Evolutionary conservation across 257 asterid genomes (phyloP).

Genomic region (Solanum infundibuliforme): DNA sequence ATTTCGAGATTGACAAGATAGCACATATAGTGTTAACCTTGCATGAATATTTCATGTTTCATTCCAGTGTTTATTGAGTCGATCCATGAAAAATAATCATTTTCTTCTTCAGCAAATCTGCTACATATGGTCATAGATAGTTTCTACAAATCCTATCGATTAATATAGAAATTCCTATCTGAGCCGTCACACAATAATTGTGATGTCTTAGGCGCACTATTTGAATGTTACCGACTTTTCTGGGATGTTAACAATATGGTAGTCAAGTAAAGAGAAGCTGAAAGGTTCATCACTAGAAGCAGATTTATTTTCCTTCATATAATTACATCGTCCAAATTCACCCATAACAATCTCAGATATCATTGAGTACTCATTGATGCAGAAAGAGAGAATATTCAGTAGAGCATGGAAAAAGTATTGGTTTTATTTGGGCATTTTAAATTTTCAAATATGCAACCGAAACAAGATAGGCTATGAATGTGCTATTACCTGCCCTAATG

Average conservation of each 20-base stretch:
- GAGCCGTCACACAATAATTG: background rate
- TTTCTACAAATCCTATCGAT: background rate
- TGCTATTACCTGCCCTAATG: conserved; percentile 77
- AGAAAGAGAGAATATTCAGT: background rate
- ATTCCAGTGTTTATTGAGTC: background rate
- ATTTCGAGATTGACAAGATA: background rate
- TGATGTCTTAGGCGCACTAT: background rate
- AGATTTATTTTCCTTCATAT: background rate
- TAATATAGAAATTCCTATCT: background rate
- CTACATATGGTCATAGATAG: background rate
- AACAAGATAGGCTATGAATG: conserved; percentile 1
- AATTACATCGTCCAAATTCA: background rate
- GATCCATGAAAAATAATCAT: background rate
- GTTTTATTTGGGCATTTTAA: background rate
- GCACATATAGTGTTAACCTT: background rate
- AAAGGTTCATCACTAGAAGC: background rate
- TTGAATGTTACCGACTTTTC: background rate
- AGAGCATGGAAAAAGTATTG: background rate
- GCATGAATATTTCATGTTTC: background rate
- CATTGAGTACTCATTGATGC: background rate
- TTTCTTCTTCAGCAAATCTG: background rate
- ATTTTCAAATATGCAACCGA: background rate
- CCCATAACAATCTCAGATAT: background rate
- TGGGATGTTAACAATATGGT: background rate
- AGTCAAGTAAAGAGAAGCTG: background rate